Base-by-base conservation (phyloP, 148 eudicot species). In the Chenopodium suecicum region DNA sequence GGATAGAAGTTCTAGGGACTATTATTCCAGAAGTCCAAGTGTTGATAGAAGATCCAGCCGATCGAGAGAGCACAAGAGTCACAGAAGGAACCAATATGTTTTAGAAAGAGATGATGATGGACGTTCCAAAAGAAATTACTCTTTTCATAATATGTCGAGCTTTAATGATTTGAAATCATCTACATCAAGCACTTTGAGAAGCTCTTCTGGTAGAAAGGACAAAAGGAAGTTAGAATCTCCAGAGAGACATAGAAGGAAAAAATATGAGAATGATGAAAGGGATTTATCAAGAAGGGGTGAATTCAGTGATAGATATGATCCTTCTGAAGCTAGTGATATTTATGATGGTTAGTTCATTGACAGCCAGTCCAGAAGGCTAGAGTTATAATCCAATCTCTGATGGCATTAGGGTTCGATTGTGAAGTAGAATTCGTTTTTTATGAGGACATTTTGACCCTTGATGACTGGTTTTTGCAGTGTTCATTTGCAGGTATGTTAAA, bases 251-350 rank as follows among this genome's bases (percentile, higher is more conserved):
- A 82, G 83, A 85, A 79, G 84, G 75, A 81, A 77, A 75, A 78
- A 75, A 50, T 78, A 85, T 63, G 81, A 85, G 76, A 63, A 78
- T 83, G 81, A 54, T 47, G 82, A 74, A 82, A 84, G 88, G 63
- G 80, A 81, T 64, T 85, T 87, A 34, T 81, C 70, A 66, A 74
- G 73, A 69, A 80, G 66, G 2, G 79, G 79, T 86, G 91, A 83
- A 74, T 88, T 91, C 76, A 88, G 85, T 62, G 99, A 97, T 89
- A 86, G 99, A 90, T 97, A 97, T 78, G 91, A 91, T 86, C 99
- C 99, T 85, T 85, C 92, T 68, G 84, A 84, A 80, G 87, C 94
- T 76, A 81, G 76, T 72, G 88, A 89, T 72, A 44, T 41, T 62
- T 78, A 86, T 62, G 89, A 87, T 74, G 85, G 88, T 58, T 84